Base-by-base conservation (phyloP, 495 filamentous ascomycete genomes). In the Aspergillus olivimuriae region DNA sequence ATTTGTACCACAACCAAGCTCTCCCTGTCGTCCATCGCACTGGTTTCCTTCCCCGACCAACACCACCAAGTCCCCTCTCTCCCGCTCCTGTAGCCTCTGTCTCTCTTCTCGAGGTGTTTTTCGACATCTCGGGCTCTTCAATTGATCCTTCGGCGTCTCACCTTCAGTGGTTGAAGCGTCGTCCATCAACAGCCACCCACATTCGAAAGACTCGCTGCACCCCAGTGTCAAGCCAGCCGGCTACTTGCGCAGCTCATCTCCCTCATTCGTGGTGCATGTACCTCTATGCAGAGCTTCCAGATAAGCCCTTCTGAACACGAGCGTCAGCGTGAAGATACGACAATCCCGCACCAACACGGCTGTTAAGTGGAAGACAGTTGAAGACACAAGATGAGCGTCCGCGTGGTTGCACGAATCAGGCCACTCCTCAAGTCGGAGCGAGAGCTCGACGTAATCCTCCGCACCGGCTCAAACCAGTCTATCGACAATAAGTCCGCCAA, bases 331-430 rank as follows among this genome's bases (percentile, higher is more conserved):
- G 24, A 11, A 11, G 11, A 28, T 11, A 28, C 24, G 24, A 28
- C 24, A 28, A 5, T 11, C 11, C 11, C 6, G 5, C 5, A 28
- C 24, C 6, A 28, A 28, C 5, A 28, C 24, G 24, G 11, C 24
- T 11, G 6, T 11, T 28, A 28, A 28, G 24, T 28, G 6, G 11
- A n/a, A n/a, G n/a, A 28, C 24, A 28, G 11, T 28, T 11, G 18
- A 15, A 17, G 17, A 24, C 21, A 24, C 55, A 66, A 44, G 48
- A 74, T 74, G 70, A 74, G 68, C 44, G 86, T 95, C 18, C 80
- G 88, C 39, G 90, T 96, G 40, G 84, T 96, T 46, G 91, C 91
- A 31, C 76, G 92, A 35, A 82, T 98, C 45, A 80, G 92, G 43
- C 92, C 92, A 16, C 80, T 95, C 37, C 77, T 95, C 26, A 83